Evolutionary conservation across 108 stramenopile species (phyloP).

Genomic region (Conticribra weissflogii): DNA sequence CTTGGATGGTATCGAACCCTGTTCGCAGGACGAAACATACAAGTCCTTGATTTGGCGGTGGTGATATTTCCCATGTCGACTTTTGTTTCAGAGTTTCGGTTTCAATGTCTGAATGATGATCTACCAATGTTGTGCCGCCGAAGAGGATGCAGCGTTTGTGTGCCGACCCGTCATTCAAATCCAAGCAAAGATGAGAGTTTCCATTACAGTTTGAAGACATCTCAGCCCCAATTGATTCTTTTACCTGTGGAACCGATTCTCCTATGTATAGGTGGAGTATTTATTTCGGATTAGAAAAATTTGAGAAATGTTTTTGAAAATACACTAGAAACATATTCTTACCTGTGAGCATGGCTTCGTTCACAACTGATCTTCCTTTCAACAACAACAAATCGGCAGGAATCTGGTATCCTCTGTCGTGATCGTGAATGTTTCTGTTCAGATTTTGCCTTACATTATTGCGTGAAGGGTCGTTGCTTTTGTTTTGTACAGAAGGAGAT

Average conservation of each 20-base stretch:
- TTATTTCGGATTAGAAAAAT: background rate
- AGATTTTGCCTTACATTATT: background rate
- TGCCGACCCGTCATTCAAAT: slow-evolving; percentile 28
- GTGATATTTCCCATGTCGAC: no score
- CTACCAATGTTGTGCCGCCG: slow-evolving; percentile 85
- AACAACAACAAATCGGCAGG: slow-evolving; percentile 93
- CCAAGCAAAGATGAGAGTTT: slow-evolving; percentile 12
- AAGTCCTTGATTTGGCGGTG: slow-evolving; percentile 85
- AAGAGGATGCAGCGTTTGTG: slow-evolving; percentile 80
- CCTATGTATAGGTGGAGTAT: slow-evolving; percentile 36
- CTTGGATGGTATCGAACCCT: slow-evolving; percentile 96
- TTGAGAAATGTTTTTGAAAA: background rate
- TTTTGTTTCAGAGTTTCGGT: no score
- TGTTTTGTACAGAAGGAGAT: slow-evolving; percentile 18
- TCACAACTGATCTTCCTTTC: slow-evolving; percentile 88
- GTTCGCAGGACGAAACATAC: slow-evolving; percentile 89
- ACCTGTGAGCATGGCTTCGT: slow-evolving; percentile 95
- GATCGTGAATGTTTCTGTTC: slow-evolving; percentile 29
- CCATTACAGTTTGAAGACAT: slow-evolving; percentile 27
- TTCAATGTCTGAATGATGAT: slow-evolving; percentile 52
- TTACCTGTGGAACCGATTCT: slow-evolving; percentile 94
- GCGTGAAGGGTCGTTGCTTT: slow-evolving; percentile 5
- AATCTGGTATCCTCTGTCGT: slow-evolving; percentile 54
- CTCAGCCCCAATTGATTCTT: slow-evolving; percentile 60
- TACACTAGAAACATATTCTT: background rate